A percentile compares a stretch with the other conserved stretches of the same genome.
Conservation (phyloP, 805 yeast species). For the Metschnikowia dekortorum region DNA sequence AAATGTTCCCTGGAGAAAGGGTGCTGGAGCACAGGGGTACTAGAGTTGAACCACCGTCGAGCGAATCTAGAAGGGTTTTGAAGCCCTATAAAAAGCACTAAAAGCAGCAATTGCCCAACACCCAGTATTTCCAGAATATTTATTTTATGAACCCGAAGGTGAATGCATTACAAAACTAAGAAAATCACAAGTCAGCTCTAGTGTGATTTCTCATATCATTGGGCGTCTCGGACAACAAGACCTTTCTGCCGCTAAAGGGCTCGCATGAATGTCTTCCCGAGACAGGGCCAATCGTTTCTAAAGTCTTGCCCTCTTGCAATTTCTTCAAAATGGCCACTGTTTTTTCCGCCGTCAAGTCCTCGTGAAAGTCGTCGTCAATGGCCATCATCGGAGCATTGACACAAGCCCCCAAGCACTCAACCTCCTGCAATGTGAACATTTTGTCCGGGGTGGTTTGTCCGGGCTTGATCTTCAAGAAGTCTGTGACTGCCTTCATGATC, state of each 20-base stretch:
- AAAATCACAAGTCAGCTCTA: constrained; percentile 57
- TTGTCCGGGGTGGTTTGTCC: constrained; percentile 77
- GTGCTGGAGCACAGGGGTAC: too few species aligned
- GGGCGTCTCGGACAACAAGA: constrained; percentile 57
- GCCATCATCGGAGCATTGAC: constrained; percentile 89
- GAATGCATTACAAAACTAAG: neutral
- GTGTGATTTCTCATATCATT: constrained; percentile 66
- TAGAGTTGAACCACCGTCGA: too few species aligned
- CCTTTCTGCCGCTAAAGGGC: constrained; percentile 67
- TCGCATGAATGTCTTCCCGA: constrained; percentile 69
- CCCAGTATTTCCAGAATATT: constrained; percentile 1
- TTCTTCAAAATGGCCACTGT: constrained; percentile 58
- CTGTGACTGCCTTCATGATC: constrained; percentile 65
- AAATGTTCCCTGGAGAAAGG: too few species aligned
- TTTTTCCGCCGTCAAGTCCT: constrained; percentile 70
- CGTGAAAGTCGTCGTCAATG: constrained; percentile 75
- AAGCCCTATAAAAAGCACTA: too few species aligned
- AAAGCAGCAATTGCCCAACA: neutral
- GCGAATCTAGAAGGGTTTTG: too few species aligned
- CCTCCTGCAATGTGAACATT: constrained; percentile 77
- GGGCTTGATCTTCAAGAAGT: constrained; percentile 59
- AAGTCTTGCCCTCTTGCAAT: constrained; percentile 58
- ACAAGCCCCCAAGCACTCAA: constrained; percentile 90
- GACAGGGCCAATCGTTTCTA: constrained; percentile 63
- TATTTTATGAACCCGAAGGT: constrained; percentile 5